Evolutionary conservation across 169 alveolate genomes (phyloP), one percentile per base, ranked within the genome.

Genomic region (Eimeria acervulina): DNA sequence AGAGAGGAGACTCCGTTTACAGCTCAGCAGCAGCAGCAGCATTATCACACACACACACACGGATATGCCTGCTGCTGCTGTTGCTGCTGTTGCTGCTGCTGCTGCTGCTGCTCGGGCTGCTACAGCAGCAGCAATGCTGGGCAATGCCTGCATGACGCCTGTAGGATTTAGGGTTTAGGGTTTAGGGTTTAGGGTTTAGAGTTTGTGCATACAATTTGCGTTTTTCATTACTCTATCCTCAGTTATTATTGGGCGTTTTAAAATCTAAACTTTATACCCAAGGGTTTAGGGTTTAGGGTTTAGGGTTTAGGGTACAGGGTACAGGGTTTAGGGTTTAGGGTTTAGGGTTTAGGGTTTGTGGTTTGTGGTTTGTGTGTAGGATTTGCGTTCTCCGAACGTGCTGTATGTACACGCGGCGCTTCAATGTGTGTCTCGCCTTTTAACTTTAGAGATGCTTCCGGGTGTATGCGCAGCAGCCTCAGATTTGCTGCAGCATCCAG

Each of bases 321-420:
- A 7, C 26, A 19, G 23, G 61, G 55, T 33, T 76, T 33, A 76
- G 51, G 87, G 87, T 76, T 76, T 76, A 76, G 28, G 87, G 87
- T 76, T 76, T 76, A 76, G 51, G 87, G 87, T 55, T 55, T 55
- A 19, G 55, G 55, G 55, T 47, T 47, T 47, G 12, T 47, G 28
- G 33, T 72, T n/a, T 23, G 84, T 26, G 28, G 28, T 72, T 38
- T 38, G 87, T 81, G 63, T 42, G 72, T 70, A 97, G 98, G 96
- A 96, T 44, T 28, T 96, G 76, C 80, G 66, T 23, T 59, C 93
- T 26, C 78, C 96, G 8, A 98, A 98, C 96, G 98, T 98, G 94
- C 98, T 98, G 63, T 99, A 98, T 95, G 99, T 98, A 13, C 97
- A 98, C 44, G 97, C 99, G 52, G 99, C 99, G 40, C 96, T 99